Percentiles rank a stretch among this genome's conserved stretches.
Conservation (phyloP, 148 eudicot genomes). For the Silene conica region DNA sequence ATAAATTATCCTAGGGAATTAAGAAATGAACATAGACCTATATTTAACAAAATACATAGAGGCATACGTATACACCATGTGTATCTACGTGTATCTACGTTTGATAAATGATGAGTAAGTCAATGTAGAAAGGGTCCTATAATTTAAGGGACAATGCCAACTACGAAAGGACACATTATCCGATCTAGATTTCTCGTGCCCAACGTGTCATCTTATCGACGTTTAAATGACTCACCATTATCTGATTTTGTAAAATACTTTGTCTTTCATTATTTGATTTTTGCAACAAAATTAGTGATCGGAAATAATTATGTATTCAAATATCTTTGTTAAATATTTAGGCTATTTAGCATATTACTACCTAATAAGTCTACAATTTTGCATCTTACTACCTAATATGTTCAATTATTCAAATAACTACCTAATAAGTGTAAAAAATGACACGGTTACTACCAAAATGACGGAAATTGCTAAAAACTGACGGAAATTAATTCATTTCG, state of each 20-base stretch:
- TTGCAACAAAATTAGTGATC: too few relatives aligned
- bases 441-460: too few relatives aligned
- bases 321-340: too few relatives aligned
- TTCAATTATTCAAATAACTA: too few relatives aligned
- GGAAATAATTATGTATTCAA: too few relatives aligned
- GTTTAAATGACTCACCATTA: conserved; percentile 5
- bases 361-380: too few relatives aligned
- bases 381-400: too few relatives aligned
- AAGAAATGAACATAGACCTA: conserved; percentile 9
- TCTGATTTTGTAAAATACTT: not conserved
- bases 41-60: not conserved
- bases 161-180: not conserved
- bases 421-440: too few relatives aligned
- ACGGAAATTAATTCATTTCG: too few relatives aligned
- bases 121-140: conserved; percentile 5
- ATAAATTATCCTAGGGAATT: not conserved
- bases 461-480: too few relatives aligned
- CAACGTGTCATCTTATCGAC: conserved; percentile 14
- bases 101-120: not conserved
- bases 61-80: not conserved
- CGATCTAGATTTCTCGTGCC: conserved; percentile 4
- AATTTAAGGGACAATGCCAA: conserved; percentile 5
- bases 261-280: not conserved
- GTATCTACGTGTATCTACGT: conserved; percentile 1
- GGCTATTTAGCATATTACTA: too few relatives aligned